Evolutionary conservation across 2,329 filamentous ascomycete genomes (phyloP).

Genomic region (Neofusicoccum kwambonambiense): DNA sequence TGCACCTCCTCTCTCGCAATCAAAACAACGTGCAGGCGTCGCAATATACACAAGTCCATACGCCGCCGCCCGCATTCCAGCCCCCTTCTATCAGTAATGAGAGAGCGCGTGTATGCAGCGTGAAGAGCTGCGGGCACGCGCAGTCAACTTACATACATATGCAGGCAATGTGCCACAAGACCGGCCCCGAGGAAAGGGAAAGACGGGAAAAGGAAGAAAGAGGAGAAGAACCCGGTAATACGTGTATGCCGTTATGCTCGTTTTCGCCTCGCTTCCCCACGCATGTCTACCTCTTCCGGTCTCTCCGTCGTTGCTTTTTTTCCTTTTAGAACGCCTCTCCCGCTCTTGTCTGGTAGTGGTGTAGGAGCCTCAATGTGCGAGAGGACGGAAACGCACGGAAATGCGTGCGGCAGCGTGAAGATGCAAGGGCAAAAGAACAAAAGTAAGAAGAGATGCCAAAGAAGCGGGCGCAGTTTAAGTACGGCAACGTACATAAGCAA

Average conservation of each 20-base stretch:
- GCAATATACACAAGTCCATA: background rate
- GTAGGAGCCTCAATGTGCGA: no score
- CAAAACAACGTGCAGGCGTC: background rate
- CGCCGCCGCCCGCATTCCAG: background rate
- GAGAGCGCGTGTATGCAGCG: background rate
- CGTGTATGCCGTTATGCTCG: background rate
- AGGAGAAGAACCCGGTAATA: background rate
- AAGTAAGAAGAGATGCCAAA: no score
- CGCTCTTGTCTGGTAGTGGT: background rate
- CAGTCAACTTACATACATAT: background rate
- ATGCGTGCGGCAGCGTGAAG: no score
- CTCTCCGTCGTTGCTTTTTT: background rate
- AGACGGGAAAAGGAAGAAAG: background rate
- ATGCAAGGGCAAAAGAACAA: no score
- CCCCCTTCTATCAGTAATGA: no score
- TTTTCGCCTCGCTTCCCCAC: no score
- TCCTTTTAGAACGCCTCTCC: background rate
- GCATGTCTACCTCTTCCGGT: no score
- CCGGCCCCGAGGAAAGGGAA: background rate
- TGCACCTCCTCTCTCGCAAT: background rate
- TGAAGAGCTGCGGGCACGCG: background rate
- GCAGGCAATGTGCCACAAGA: background rate
- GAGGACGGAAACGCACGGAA: no score
- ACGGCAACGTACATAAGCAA: background rate
- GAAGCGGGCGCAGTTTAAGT: no score